Evolutionary conservation across 768 basidiomycete genomes (phyloP).

Genomic region (Phaffia australis): DNA sequence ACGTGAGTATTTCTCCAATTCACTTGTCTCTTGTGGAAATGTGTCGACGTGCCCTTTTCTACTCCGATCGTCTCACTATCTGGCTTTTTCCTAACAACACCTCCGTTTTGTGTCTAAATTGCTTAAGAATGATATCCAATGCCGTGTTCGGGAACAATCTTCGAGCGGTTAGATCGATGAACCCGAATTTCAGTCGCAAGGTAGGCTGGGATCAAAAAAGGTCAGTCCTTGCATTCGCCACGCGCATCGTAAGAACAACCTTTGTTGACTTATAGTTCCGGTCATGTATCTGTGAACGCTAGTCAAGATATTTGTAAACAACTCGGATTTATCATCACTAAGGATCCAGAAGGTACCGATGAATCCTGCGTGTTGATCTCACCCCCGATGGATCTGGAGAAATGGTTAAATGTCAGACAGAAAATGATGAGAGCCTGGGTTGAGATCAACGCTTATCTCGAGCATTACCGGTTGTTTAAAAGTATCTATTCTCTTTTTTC

Average conservation of each 20-base stretch:
- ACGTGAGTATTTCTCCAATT: slow-evolving; percentile 4
- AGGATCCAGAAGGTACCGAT: neutral
- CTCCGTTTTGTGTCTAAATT: no score
- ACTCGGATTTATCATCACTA: slow-evolving; percentile 13
- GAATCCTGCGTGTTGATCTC: slow-evolving; percentile 1
- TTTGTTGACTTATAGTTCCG: neutral
- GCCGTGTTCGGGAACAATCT: slow-evolving; percentile 6
- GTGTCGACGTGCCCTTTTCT: neutral
- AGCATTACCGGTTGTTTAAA: slow-evolving; percentile 48
- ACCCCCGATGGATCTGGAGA: neutral
- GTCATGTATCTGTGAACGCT: neutral
- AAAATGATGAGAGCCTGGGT: slow-evolving; percentile 70
- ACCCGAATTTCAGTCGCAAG: slow-evolving; percentile 9
- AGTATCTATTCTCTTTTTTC: slow-evolving; percentile 33
- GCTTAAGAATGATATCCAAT: slow-evolving; percentile 17
- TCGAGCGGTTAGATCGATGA: slow-evolving; percentile 10
- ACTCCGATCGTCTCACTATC: neutral
- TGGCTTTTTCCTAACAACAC: neutral
- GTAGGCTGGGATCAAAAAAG: slow-evolving; percentile 19
- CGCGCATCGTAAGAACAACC: neutral
- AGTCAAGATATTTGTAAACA: slow-evolving; percentile 1
- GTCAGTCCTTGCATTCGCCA: neutral
- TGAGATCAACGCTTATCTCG: slow-evolving; percentile 58
- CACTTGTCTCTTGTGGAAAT: neutral
- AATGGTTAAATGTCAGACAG: slow-evolving; percentile 34